Conservation (phyloP, 306 rosid species). For the Dalbergia cochinchinensis region DNA sequence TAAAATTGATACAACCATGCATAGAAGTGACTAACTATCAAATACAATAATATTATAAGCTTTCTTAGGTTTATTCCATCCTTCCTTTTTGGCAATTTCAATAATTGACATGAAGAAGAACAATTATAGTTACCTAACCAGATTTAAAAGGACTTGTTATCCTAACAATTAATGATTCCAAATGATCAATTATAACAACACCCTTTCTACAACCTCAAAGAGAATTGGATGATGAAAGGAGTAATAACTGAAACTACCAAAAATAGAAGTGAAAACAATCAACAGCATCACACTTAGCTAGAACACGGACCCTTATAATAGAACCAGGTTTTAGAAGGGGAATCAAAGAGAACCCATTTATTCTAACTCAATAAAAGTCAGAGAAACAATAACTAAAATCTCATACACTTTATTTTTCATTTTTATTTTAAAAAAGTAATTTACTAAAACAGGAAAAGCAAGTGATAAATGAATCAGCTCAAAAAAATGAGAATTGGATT, state of each 20-base stretch:
- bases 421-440: neutral
- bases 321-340: neutral
- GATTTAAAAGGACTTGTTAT: neutral
- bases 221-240: neutral
- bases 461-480: conserved; percentile 34
- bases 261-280: conserved; percentile 1
- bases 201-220: conserved; percentile 20
- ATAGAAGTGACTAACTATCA: too few species aligned
- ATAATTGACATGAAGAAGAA: too few species aligned
- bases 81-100: too few species aligned
- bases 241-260: neutral
- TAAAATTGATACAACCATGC: too few species aligned
- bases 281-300: conserved; percentile 3
- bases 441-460: neutral
- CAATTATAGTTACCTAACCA: too few species aligned
- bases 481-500: neutral
- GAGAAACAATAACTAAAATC: conserved; percentile 24
- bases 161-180: conserved; percentile 8
- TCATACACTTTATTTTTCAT: neutral
- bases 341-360: conserved; percentile 32
- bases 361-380: conserved; percentile 18
- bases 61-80: too few species aligned
- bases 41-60: too few species aligned
- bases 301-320: conserved; percentile 5
- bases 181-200: conserved; percentile 26